Evolutionary conservation across 331 rosid species (phyloP).

Genomic region (Spiraea crenata): DNA sequence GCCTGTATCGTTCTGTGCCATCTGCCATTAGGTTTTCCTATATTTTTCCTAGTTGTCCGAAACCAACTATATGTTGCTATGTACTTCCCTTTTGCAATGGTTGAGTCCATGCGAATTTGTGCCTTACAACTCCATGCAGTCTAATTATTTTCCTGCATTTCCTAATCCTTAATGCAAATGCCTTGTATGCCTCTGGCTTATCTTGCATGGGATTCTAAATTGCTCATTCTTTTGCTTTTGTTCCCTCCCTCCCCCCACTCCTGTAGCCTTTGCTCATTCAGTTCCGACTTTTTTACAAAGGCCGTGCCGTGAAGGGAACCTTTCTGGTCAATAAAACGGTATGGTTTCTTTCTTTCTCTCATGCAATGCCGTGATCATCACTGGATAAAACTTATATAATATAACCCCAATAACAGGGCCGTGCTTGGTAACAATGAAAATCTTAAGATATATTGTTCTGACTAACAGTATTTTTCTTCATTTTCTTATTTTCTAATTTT

Average conservation of each 20-base stretch:
- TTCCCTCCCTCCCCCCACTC: neutral
- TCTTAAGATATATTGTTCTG: neutral
- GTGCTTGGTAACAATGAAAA: neutral
- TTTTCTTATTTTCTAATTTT: constrained; percentile 6
- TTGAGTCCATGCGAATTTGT: neutral
- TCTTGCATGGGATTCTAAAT: constrained; percentile 25
- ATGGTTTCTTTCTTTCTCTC: constrained; percentile 7
- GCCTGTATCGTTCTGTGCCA: neutral
- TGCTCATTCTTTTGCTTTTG: constrained; percentile 11
- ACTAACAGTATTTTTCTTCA: neutral
- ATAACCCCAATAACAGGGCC: neutral
- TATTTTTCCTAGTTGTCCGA: neutral
- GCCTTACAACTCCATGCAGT: neutral
- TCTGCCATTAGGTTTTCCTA: neutral
- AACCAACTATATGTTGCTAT: neutral
- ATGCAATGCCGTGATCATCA: neutral
- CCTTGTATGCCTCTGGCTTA: neutral
- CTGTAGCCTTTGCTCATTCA: constrained; percentile 76
- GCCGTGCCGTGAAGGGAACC: constrained; percentile 73
- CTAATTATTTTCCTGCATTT: neutral
- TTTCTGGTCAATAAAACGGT: constrained; percentile 70
- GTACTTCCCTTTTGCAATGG: neutral
- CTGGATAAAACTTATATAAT: neutral
- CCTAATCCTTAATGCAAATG: neutral
- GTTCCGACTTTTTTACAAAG: constrained; percentile 66